These are phyloP conservation scores for Neophaeococcomyces aloes DNA, from an alignment of 2,329 filamentous ascomycete species.

Conservation along the genomic window DNA sequence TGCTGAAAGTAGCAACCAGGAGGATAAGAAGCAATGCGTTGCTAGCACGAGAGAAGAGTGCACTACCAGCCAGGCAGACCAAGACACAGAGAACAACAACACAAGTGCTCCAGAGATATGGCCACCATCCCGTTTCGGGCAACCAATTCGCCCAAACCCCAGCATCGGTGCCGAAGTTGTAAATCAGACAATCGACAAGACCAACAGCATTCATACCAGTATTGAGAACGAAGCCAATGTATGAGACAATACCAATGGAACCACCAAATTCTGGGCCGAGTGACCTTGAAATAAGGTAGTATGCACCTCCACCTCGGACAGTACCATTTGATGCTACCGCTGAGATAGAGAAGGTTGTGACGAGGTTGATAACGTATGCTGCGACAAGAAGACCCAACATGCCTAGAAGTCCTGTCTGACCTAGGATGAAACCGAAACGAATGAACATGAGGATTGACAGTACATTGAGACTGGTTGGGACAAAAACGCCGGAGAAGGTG, in stretches of 20 bases:
- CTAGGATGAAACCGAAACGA: conserved; percentile 74
- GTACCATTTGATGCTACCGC: conserved; percentile 86
- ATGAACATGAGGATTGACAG: conserved; percentile 88
- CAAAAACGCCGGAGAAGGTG: conserved; percentile 68
- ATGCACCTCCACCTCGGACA: conserved; percentile 75
- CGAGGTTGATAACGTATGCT: conserved; percentile 71
- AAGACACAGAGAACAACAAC: conserved; percentile 61
- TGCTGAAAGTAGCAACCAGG: conserved; percentile 64
- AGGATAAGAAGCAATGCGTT: conserved; percentile 64
- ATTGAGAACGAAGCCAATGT: conserved; percentile 79
- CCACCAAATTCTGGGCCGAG: conserved; percentile 82
- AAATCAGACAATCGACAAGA: conserved; percentile 67
- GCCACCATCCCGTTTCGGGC: conserved; percentile 62
- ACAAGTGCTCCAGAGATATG: conserved; percentile 63
- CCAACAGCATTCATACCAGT: conserved; percentile 81
- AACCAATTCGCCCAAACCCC: conserved; percentile 52
- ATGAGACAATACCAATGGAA: conserved; percentile 79
- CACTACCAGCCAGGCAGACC: conserved; percentile 69
- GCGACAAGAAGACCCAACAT: conserved; percentile 65
- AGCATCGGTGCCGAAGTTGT: conserved; percentile 55
- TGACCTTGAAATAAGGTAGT: conserved; percentile 78
- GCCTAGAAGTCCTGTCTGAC: conserved; percentile 66
- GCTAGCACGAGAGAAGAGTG: conserved; percentile 69
- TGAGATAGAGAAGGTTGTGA: conserved; percentile 76
- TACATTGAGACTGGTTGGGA: conserved; percentile 81